These are phyloP conservation scores for Vigna hirtella DNA, from an alignment of 306 rosid genomes.

Conservation along the genomic window DNA sequence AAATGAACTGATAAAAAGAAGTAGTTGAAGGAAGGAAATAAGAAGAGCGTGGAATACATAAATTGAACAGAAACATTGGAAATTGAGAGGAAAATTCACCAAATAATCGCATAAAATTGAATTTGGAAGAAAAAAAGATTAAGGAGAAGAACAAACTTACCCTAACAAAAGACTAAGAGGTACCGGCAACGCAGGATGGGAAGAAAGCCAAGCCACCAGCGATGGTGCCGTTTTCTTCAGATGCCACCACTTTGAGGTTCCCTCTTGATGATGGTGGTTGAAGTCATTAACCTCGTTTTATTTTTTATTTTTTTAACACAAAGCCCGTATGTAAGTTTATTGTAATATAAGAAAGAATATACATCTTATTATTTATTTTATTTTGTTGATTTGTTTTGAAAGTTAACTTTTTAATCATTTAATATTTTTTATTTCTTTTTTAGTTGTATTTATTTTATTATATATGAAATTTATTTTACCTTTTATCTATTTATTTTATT, in stretches of 20 bases:
- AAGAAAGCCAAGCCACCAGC: neutral
- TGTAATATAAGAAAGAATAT: no score
- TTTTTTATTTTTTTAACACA: no score
- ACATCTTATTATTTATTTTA: no score
- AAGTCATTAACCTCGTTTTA: no score
- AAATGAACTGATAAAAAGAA: neutral
- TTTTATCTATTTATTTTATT: no score
- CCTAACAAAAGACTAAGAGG: neutral
- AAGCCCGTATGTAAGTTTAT: no score
- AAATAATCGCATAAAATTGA: neutral
- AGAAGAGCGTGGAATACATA: neutral
- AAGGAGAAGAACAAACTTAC: neutral
- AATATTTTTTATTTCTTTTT: no score
- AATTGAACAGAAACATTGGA: neutral
- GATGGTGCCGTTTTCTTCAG: neutral
- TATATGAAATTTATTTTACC: no score
- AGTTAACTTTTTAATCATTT: no score
- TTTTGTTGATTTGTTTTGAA: no score
- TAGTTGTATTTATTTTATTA: no score
- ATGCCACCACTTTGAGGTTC: neutral
- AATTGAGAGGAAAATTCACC: neutral
- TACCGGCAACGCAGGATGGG: neutral
- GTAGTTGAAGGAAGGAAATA: neutral
- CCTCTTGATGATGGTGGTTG: no score
- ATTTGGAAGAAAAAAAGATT: neutral